Evolutionary conservation across 2,329 filamentous ascomycete genomes (phyloP).

Genomic region (Gnomoniopsis sp.): DNA sequence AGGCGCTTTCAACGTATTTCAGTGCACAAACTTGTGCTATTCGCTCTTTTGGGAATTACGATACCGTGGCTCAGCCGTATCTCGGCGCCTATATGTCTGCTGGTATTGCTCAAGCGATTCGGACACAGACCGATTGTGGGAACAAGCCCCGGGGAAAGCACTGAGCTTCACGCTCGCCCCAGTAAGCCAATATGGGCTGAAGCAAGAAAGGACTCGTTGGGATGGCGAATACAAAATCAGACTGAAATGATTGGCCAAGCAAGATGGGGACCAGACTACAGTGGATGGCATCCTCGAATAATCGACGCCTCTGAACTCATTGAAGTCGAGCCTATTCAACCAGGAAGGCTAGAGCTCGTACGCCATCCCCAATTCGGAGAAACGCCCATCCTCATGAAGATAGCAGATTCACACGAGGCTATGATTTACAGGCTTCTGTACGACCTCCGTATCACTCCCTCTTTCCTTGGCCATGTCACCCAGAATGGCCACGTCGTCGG

Average conservation of each 20-base stretch:
- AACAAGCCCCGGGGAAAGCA: not conserved
- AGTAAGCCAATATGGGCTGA: not conserved
- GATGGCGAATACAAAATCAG: not conserved
- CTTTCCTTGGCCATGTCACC: constrained; percentile 16
- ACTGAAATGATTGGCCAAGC: not conserved
- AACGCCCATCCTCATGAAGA: constrained; percentile 12
- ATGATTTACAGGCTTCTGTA: constrained; percentile 13
- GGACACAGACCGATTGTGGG: not conserved
- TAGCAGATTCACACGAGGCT: not conserved
- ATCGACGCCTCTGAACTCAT: constrained; percentile 7
- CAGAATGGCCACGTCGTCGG: constrained; percentile 5
- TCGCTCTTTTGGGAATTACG: not conserved
- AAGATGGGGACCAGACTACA: not conserved
- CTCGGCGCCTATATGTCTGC: not conserved
- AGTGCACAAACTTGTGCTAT: no score
- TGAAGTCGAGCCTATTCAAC: constrained; percentile 8
- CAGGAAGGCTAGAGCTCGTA: constrained; percentile 14
- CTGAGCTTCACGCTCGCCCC: not conserved
- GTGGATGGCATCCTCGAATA: constrained; percentile 9
- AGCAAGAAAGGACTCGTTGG: not conserved
- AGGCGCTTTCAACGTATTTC: no score
- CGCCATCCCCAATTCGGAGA: constrained; percentile 9
- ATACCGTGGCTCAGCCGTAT: not conserved
- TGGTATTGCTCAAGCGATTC: not conserved
- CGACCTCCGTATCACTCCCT: constrained; percentile 5